These are phyloP conservation scores for Geranomyces michiganensis DNA, from an alignment of 192 early-diverging fungal genomes.

Conservation along the genomic window DNA sequence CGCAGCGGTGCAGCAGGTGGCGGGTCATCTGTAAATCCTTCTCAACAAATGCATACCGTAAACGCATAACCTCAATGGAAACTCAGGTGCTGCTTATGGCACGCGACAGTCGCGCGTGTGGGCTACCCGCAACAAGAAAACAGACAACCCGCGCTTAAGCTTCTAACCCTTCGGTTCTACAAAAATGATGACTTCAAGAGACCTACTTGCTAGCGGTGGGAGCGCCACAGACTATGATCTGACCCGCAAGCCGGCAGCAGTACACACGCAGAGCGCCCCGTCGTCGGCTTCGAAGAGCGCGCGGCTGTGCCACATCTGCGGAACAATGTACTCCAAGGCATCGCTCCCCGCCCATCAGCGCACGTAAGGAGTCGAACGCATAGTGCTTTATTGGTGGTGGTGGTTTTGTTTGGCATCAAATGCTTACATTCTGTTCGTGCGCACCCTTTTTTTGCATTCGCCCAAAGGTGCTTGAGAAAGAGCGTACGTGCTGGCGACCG, in stretches of 20 bases:
- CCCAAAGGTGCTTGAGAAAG: constrained; percentile 29
- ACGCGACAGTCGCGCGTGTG: too few species aligned
- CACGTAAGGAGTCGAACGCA: constrained; percentile 19
- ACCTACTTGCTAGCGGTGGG: too few species aligned
- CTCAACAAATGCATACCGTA: too few species aligned
- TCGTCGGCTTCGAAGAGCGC: constrained; percentile 2
- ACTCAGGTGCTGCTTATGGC: too few species aligned
- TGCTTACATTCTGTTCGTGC: background rate
- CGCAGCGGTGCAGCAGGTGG: too few species aligned
- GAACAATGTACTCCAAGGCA: constrained; percentile 41
- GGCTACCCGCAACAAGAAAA: too few species aligned
- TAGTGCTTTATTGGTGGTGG: background rate
- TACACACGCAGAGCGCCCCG: constrained; percentile 4
- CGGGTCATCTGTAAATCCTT: too few species aligned
- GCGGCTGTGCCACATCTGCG: constrained; percentile 49
- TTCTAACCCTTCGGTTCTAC: too few species aligned
- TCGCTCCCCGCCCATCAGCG: constrained; percentile 44
- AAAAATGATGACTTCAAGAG: too few species aligned
- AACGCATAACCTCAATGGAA: too few species aligned
- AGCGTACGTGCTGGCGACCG: constrained; percentile 21
- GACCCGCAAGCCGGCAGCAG: background rate
- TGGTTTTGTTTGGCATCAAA: background rate
- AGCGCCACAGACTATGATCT: too few species aligned
- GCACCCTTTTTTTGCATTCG: background rate
- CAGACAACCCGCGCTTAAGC: too few species aligned